Evolutionary conservation across 768 basidiomycete species (phyloP).

Genomic region (Boletus pseudo-olivaceus): DNA sequence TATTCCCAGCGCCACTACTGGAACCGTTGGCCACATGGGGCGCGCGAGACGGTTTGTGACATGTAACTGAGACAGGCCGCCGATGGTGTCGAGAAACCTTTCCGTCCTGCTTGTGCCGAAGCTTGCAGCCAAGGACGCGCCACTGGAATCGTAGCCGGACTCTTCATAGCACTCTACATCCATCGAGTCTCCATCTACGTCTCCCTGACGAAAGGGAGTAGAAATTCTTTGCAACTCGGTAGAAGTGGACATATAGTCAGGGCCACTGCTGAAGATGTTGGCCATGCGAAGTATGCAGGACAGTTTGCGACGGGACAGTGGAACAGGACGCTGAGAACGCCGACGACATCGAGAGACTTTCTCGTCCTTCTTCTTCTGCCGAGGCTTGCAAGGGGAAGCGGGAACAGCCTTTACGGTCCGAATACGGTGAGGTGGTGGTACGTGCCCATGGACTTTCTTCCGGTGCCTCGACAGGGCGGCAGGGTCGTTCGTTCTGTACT

Average conservation of each 20-base stretch:
- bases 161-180: not conserved
- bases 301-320: not conserved
- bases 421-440: constrained; percentile 10
- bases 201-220: not conserved
- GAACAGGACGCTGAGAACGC: not conserved
- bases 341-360: not conserved
- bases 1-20: not conserved
- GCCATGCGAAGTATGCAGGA: not conserved
- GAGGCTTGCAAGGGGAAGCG: not conserved
- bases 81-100: not conserved
- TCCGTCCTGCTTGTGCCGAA: not conserved
- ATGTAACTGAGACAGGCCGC: not conserved
- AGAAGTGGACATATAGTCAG: not conserved
- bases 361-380: not conserved
- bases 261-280: not conserved
- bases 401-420: not conserved
- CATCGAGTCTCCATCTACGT: not conserved
- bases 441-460: constrained; percentile 18
- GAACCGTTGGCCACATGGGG: not conserved
- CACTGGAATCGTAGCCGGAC: not conserved
- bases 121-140: not conserved
- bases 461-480: constrained; percentile 27
- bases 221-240: not conserved
- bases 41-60: not conserved
- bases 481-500: constrained; percentile 25